These are phyloP conservation scores for Cryptococcus sp. DNA, from an alignment of 1,284 basidiomycete species.

Conservation along the genomic window DNA sequence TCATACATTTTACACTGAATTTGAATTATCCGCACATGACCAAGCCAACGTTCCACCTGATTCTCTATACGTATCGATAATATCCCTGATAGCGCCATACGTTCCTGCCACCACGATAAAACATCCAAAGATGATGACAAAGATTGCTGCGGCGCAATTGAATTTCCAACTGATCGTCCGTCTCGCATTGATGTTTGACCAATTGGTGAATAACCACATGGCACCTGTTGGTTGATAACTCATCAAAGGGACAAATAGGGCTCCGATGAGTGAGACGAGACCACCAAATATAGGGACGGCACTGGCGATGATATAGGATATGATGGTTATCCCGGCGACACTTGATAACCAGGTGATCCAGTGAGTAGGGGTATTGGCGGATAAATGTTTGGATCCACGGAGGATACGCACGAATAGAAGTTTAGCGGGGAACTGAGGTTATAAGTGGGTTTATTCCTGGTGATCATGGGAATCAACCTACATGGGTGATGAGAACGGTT, in stretches of 20 bases:
- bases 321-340: constrained; percentile 4
- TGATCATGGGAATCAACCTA: constrained; percentile 2
- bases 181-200: neutral
- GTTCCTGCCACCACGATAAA: constrained; percentile 7
- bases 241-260: constrained; percentile 14
- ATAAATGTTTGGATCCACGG: constrained; percentile 57
- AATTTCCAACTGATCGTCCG: neutral
- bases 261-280: constrained; percentile 24
- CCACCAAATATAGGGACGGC: constrained; percentile 21
- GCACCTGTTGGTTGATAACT: constrained; percentile 3
- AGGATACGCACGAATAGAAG: constrained; percentile 58
- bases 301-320: constrained; percentile 17
- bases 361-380: constrained; percentile 56
- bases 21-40: constrained; percentile 7
- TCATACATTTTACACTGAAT: neutral
- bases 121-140: constrained; percentile 3
- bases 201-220: neutral
- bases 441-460: neutral
- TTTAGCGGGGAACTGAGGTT: constrained; percentile 3
- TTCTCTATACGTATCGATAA: constrained; percentile 1
- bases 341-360: constrained; percentile 55
- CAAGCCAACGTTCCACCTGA: constrained; percentile 2
- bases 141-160: neutral
- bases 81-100: constrained; percentile 3
- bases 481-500: constrained; percentile 30